These are phyloP conservation scores for Pichia inconspicua DNA, from an alignment of 1,139 yeast genomes.

Conservation along the genomic window DNA sequence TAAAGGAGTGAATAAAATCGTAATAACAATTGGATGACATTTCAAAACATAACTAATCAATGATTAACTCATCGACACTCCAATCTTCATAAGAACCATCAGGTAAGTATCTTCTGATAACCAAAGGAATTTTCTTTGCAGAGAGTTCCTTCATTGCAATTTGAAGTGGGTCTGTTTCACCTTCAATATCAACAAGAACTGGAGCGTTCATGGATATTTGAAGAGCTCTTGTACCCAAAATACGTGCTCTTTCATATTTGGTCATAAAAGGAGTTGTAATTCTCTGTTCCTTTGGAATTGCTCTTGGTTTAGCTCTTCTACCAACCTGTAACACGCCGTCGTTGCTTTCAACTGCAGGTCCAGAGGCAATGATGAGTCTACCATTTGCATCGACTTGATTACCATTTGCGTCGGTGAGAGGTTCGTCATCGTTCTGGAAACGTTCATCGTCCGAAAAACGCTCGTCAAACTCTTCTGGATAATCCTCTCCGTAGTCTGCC, in stretches of 20 bases:
- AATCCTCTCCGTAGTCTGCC: slow-evolving; percentile 43
- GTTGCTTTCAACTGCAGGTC: slow-evolving; percentile 60
- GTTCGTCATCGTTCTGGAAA: slow-evolving; percentile 53
- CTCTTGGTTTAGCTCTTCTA: slow-evolving; percentile 59
- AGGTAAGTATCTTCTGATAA: slow-evolving; percentile 90
- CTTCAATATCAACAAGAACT: slow-evolving; percentile 93
- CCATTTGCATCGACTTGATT: slow-evolving; percentile 46
- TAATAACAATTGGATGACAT: neutral
- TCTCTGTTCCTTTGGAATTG: slow-evolving; percentile 82
- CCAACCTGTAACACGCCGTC: slow-evolving; percentile 50
- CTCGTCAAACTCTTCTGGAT: slow-evolving; percentile 23
- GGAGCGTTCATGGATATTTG: slow-evolving; percentile 98
- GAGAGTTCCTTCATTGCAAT: slow-evolving; percentile 95
- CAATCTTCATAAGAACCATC: slow-evolving; percentile 97
- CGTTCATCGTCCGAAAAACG: slow-evolving; percentile 19
- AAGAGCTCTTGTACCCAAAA: slow-evolving; percentile 90
- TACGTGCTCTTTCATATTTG: slow-evolving; percentile 94
- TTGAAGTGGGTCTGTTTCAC: slow-evolving; percentile 98
- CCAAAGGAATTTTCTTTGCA: slow-evolving; percentile 90
- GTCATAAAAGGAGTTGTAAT: slow-evolving; percentile 98
- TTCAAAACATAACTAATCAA: slow-evolving; percentile 43
- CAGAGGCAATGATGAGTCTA: slow-evolving; percentile 29
- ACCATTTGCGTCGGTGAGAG: slow-evolving; percentile 59
- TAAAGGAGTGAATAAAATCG: neutral
- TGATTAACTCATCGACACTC: slow-evolving; percentile 96